phyloP scores from a whole-genome alignment of 495 filamentous ascomycete species.

The Ramalina peruviana region DNA sequence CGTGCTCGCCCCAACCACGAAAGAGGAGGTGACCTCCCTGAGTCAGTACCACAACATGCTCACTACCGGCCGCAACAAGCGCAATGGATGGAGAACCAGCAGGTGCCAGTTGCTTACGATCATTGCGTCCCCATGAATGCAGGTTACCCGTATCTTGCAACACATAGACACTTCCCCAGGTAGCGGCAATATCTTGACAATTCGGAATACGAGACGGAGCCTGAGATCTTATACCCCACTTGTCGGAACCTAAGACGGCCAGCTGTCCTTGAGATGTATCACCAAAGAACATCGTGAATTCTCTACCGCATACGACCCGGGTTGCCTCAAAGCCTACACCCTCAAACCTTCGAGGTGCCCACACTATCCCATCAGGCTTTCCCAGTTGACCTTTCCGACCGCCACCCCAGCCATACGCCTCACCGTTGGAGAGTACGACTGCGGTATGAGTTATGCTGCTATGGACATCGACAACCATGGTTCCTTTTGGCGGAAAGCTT shows the following conservation, averaged over 20 bases:
- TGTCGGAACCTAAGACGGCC: conserved; percentile 53
- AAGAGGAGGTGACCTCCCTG: conserved; percentile 45
- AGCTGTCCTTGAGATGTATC: conserved; percentile 37
- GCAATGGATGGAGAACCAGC: conserved; percentile 32
- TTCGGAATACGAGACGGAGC: conserved; percentile 16
- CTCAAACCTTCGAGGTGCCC: conserved; percentile 43
- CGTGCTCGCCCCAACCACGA: conserved; percentile 97
- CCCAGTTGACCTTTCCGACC: conserved; percentile 77
- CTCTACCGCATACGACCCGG: conserved; percentile 59
- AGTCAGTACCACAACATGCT: conserved; percentile 63
- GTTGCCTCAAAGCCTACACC: conserved; percentile 39
- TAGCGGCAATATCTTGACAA: conserved; percentile 53
- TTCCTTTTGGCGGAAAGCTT: conserved; percentile 45
- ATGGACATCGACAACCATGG: conserved; percentile 40
- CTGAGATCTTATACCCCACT: conserved; percentile 43
- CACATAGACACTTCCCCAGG: conserved; percentile 73
- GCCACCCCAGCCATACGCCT: conserved; percentile 79
- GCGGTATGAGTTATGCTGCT: conserved; percentile 69
- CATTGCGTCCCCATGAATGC: conserved; percentile 61
- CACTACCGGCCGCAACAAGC: conserved; percentile 66
- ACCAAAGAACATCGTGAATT: conserved; percentile 65
- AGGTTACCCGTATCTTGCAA: conserved; percentile 41
- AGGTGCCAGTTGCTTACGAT: conserved; percentile 69
- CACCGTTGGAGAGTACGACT: conserved; percentile 55
- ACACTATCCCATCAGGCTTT: conserved; percentile 30